phyloP scores from a whole-genome alignment of 2,329 filamentous ascomycete species.

The Aspergillus arachidicola region DNA sequence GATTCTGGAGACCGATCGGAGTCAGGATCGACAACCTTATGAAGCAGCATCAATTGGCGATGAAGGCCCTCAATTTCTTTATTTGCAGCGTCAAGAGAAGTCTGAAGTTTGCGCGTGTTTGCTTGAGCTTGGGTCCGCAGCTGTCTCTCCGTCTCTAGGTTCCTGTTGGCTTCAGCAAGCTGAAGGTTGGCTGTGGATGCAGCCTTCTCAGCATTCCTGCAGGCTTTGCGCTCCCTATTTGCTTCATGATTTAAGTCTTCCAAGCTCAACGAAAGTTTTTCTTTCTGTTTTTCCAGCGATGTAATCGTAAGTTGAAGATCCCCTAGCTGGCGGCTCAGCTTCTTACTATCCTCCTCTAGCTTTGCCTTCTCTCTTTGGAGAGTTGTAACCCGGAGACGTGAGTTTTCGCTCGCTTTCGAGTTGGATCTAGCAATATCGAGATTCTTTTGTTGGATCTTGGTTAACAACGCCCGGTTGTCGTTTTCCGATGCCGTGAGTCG shows the following conservation, averaged over 20 bases:
- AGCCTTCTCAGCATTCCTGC: slow-evolving; percentile 85
- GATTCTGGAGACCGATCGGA: slow-evolving; percentile 65
- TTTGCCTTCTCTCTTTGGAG: slow-evolving; percentile 82
- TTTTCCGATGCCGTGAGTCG: slow-evolving; percentile 91
- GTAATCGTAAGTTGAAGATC: slow-evolving; percentile 82
- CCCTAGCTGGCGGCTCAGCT: slow-evolving; percentile 79
- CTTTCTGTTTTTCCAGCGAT: slow-evolving; percentile 88
- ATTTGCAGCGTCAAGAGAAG: slow-evolving; percentile 75
- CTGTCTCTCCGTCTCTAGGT: slow-evolving; percentile 86
- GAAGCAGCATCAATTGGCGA: slow-evolving; percentile 75
- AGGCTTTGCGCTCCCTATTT: slow-evolving; percentile 84
- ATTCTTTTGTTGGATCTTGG: slow-evolving; percentile 96
- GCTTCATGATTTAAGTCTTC: slow-evolving; percentile 94
- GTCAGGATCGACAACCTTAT: slow-evolving; percentile 84
- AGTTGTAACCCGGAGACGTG: slow-evolving; percentile 72
- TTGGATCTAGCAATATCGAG: slow-evolving; percentile 91
- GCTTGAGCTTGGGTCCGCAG: slow-evolving; percentile 81
- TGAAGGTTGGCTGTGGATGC: slow-evolving; percentile 79
- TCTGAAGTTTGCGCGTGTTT: slow-evolving; percentile 79
- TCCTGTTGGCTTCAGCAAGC: slow-evolving; percentile 84
- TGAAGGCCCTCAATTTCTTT: slow-evolving; percentile 80
- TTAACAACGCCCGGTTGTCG: slow-evolving; percentile 90
- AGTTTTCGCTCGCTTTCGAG: slow-evolving; percentile 81
- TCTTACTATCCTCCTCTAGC: slow-evolving; percentile 78
- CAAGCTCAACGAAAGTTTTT: slow-evolving; percentile 83